Conservation (phyloP, 768 basidiomycete genomes). For the Amanita rimosa region DNA sequence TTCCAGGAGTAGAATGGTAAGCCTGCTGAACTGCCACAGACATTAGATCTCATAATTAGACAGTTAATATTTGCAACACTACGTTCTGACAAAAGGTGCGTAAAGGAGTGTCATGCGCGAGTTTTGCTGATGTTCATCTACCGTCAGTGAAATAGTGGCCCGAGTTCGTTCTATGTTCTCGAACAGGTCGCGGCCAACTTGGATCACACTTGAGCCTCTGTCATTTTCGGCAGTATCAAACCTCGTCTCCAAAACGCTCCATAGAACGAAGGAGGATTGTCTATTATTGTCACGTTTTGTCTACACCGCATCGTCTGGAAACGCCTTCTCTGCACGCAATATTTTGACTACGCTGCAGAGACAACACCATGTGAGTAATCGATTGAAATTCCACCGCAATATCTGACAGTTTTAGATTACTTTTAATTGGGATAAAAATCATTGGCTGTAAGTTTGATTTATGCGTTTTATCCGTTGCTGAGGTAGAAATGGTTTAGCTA, state of each 20-base stretch:
- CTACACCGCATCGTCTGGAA: slow-evolving; percentile 48
- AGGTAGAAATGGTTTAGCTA: slow-evolving; percentile 23
- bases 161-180: slow-evolving; percentile 47
- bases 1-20: slow-evolving; percentile 54
- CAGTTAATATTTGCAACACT: slow-evolving; percentile 58
- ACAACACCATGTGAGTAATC: slow-evolving; percentile 41
- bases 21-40: slow-evolving; percentile 5
- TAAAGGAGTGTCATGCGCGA: slow-evolving; percentile 6
- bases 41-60: slow-evolving; percentile 3
- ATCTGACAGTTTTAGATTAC: slow-evolving; percentile 30
- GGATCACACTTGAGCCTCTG: slow-evolving; percentile 57
- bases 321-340: slow-evolving; percentile 59
- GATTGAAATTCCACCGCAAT: background rate
- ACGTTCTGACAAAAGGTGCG: slow-evolving; percentile 43
- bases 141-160: slow-evolving; percentile 31
- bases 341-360: slow-evolving; percentile 53
- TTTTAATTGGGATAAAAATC: slow-evolving; percentile 54
- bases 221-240: slow-evolving; percentile 42
- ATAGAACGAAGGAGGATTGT: slow-evolving; percentile 45
- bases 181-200: slow-evolving; percentile 45
- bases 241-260: slow-evolving; percentile 54
- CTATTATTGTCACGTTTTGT: slow-evolving; percentile 43
- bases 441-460: slow-evolving; percentile 45
- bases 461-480: background rate
- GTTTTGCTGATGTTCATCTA: background rate